Base-by-base conservation (phyloP, 2,329 filamentous ascomycete genomes). In the Fusarium solani-melongenae region DNA sequence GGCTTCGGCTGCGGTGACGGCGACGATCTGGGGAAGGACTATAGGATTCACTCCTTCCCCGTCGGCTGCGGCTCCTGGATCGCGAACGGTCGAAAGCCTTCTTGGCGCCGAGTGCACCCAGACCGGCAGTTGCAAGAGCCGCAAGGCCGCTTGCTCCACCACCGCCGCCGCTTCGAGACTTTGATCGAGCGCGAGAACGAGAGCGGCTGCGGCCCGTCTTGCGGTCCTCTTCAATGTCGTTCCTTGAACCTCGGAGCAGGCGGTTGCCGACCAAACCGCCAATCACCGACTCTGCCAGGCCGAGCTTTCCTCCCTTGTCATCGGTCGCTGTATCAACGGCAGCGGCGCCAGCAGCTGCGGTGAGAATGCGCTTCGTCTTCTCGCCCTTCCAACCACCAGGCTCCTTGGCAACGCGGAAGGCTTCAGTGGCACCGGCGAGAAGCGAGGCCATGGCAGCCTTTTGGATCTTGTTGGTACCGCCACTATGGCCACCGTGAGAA, bases 361-460 rank as follows among this genome's bases (percentile, higher is more conserved):
- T 98, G 57, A 97, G 89, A 69, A 98, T 90, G 61, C 96, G 94
- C 86, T 95, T 96, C 74, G 95, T 94, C 84, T 98, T 98, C 72
- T 94, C 93, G 39, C 95, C 96, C 72, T 92, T 93, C 95, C 95
- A 98, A 49, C 92, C 90, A 63, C 96, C 96, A 3, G 94, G 93
- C 71, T 96, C 93, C 78, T 96, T 97, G 81, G 95, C 92, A 65
- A 95, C 92, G 70, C 94, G 92, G 87, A 97, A 97, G 46, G 96
- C 96, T 83, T 98, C 95, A 63, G 95, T 93, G 44, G 95, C 96
- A 77, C 95, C 96, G 33, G 96, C 95, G 55, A 97, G 89, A 41
- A 98, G 87, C 22, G 95, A 96, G 36, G 96, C 95, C 86, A 96
- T 96, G 81, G 95, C 94, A 36, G 95, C 95, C 83, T 98, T 94